A percentile compares a stretch with the other conserved stretches of the same genome.
These are phyloP conservation scores for Tulasnella sp. DNA, from an alignment of 768 basidiomycete species.

Conservation along the genomic window DNA sequence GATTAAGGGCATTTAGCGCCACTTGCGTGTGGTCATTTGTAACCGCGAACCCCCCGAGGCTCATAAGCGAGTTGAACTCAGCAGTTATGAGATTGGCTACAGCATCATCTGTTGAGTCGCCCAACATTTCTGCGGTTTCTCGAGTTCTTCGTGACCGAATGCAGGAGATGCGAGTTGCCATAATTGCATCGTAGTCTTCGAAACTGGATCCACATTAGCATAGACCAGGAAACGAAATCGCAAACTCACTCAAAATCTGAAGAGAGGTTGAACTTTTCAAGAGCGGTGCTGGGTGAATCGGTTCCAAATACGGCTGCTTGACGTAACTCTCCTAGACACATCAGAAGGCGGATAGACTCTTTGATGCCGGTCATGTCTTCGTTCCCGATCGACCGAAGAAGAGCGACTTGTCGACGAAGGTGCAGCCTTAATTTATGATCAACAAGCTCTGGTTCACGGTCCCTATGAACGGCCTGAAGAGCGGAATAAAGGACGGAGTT, in stretches of 20 bases:
- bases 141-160: conserved; percentile 70
- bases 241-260: conserved; percentile 67
- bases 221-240: neutral
- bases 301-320: neutral
- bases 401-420: conserved; percentile 63
- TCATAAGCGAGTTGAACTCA: conserved; percentile 72
- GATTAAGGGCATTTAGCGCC: conserved; percentile 81
- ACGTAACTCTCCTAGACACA: conserved; percentile 77
- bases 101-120: conserved; percentile 64
- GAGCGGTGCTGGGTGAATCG: neutral
- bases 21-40: conserved; percentile 70
- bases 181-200: conserved; percentile 68
- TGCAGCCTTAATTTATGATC: conserved; percentile 55
- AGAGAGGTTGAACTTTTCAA: conserved; percentile 46
- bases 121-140: conserved; percentile 60
- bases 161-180: conserved; percentile 82
- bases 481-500: conserved; percentile 69
- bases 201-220: conserved; percentile 33
- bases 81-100: conserved; percentile 55
- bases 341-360: conserved; percentile 66
- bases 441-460: conserved; percentile 60
- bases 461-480: conserved; percentile 79
- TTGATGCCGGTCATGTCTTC: conserved; percentile 82
- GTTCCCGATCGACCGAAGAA: conserved; percentile 65
- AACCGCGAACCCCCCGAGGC: conserved; percentile 73